These are phyloP conservation scores for Cyclanthera cordifolia DNA, from an alignment of 306 rosid species.

Conservation along the genomic window DNA sequence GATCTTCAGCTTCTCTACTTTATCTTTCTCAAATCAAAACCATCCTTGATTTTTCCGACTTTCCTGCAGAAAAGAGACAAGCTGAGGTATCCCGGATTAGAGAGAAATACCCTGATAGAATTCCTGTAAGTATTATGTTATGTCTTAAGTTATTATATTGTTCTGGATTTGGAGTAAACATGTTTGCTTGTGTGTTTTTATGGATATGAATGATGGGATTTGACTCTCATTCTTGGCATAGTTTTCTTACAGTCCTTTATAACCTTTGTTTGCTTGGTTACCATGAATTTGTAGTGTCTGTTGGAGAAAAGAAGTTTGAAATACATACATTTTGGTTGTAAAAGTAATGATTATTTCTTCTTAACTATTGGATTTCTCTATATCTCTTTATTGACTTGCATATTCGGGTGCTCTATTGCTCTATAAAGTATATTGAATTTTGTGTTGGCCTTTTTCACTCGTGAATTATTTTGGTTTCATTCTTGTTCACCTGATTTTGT, in stretches of 20 bases:
- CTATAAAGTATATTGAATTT: neutral
- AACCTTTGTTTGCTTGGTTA: neutral
- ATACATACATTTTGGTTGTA: neutral
- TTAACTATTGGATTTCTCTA: neutral
- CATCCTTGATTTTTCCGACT: too few species aligned
- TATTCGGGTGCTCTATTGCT: neutral
- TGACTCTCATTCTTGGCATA: neutral
- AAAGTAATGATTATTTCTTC: neutral
- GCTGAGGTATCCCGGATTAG: conserved; percentile 31
- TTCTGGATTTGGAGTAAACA: neutral
- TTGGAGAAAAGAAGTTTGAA: neutral
- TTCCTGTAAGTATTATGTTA: conserved; percentile 34
- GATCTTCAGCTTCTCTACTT: neutral
- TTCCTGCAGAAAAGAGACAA: conserved; percentile 33
- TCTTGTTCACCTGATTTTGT: neutral
- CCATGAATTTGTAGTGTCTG: neutral
- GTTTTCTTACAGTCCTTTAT: neutral
- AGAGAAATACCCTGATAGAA: conserved; percentile 34
- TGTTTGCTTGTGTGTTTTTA: neutral
- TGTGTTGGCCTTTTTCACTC: neutral
- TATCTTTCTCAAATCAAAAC: neutral
- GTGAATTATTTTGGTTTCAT: neutral
- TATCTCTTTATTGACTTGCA: neutral
- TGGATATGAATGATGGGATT: neutral
- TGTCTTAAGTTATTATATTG: neutral